Evolutionary conservation across 208 protist species (phyloP).

Genomic region (Wallacemonas sp.): DNA sequence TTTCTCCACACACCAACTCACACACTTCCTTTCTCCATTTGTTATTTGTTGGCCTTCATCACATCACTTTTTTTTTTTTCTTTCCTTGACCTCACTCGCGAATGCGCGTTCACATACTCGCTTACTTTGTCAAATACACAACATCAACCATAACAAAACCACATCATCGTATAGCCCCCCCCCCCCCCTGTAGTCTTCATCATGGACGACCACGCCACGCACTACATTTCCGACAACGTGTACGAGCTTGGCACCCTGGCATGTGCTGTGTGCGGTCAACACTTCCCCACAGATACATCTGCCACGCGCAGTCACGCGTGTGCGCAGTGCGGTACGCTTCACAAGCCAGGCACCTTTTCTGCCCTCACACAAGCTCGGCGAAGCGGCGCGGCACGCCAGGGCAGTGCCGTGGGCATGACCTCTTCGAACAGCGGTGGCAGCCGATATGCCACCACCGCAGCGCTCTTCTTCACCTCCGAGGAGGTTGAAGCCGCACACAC

Average conservation of each 20-base stretch:
- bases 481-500: conserved; percentile 35
- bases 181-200: not conserved
- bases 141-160: no score
- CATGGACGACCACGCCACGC: conserved; percentile 13
- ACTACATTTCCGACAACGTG: conserved; percentile 50
- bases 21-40: no score
- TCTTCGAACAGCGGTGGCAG: conserved; percentile 8
- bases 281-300: conserved; percentile 39
- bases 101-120: no score
- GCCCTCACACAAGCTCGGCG: conserved; percentile 17
- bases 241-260: conserved; percentile 62
- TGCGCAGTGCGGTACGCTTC: conserved; percentile 33
- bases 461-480: conserved; percentile 48
- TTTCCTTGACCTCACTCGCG: not conserved
- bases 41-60: conserved; percentile 9
- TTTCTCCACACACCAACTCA: no score
- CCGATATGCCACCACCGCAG: conserved; percentile 28
- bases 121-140: no score
- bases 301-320: conserved; percentile 22
- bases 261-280: conserved; percentile 70
- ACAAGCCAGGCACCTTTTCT: conserved; percentile 27
- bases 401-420: conserved; percentile 9
- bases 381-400: no score
- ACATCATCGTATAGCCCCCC: not conserved
- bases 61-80: not conserved